Evolutionary conservation across 148 eudicot species (phyloP).

Genomic region (Spergularia marina): DNA sequence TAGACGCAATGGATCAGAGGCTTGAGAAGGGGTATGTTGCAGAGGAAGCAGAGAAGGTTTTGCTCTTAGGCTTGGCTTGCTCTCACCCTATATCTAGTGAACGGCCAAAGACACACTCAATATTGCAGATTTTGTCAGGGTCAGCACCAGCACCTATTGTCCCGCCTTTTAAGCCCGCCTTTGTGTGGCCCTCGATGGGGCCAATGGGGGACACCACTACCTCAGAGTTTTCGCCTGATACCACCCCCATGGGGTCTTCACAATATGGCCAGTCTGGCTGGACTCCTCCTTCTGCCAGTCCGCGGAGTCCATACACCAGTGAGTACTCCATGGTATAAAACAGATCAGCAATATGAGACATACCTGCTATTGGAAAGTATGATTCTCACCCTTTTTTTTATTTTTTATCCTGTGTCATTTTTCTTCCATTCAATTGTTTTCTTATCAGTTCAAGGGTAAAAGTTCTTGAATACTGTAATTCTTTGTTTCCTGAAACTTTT

Average conservation of each 20-base stretch:
- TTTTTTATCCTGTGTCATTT: background rate
- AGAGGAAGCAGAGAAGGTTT: constrained; percentile 58
- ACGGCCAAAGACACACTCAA: constrained; percentile 53
- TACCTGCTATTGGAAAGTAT: background rate
- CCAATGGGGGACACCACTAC: constrained; percentile 34
- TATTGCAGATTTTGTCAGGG: constrained; percentile 62
- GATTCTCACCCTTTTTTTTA: background rate
- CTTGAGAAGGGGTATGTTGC: constrained; percentile 37
- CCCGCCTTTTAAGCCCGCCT: constrained; percentile 68
- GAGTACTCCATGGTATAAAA: constrained; percentile 20
- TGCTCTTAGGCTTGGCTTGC: constrained; percentile 71
- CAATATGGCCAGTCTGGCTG: constrained; percentile 31
- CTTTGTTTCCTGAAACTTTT: background rate
- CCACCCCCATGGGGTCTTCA: constrained; percentile 29
- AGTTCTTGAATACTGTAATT: constrained; percentile 4
- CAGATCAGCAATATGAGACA: background rate
- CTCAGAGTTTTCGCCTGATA: constrained; percentile 26
- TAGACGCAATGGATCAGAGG: constrained; percentile 56
- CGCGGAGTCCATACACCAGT: constrained; percentile 26
- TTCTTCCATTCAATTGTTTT: constrained; percentile 2
- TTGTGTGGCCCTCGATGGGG: constrained; percentile 63
- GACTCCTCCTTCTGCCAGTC: constrained; percentile 38
- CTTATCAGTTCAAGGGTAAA: background rate
- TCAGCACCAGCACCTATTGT: constrained; percentile 44
- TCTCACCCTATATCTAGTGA: constrained; percentile 60